Percentiles rank a stretch among this genome's conserved stretches.
Conservation (phyloP, 208 protist species). For the Balamuthia mandrillaris region DNA sequence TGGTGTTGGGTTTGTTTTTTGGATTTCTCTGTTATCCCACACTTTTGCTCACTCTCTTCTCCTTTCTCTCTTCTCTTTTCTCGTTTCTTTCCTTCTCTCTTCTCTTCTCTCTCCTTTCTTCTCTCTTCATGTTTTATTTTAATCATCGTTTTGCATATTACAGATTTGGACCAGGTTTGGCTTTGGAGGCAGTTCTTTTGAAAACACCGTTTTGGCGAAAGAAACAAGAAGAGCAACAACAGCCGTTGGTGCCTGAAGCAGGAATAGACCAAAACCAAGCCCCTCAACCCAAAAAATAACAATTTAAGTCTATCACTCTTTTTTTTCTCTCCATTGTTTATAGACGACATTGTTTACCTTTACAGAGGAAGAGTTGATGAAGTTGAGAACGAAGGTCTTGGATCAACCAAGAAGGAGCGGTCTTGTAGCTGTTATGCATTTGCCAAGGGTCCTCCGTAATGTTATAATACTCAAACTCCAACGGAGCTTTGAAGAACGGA, state of each 20-base stretch:
- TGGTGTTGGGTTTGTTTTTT: background rate
- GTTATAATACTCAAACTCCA: too few species aligned
- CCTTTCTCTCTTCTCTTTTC: background rate
- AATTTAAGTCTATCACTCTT: background rate
- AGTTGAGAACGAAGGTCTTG: too few species aligned
- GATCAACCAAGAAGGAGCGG: too few species aligned
- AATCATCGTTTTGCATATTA: background rate
- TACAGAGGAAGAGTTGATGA: too few species aligned
- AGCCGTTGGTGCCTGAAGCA: background rate
- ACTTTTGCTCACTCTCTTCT: too few species aligned
- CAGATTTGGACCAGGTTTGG: conserved; percentile 6
- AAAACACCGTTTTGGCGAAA: background rate
- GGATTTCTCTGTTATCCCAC: too few species aligned
- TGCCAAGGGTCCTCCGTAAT: too few species aligned
- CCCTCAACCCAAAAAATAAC: background rate
- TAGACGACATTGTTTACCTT: too few species aligned
- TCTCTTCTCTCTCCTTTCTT: background rate
- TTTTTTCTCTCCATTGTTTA: too few species aligned
- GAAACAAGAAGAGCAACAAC: background rate
- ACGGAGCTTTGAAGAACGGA: too few species aligned
- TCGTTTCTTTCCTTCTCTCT: background rate
- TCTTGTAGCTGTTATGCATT: too few species aligned
- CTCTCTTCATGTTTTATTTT: background rate
- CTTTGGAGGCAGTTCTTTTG: background rate
- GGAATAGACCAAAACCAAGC: too few species aligned